Evolutionary conservation across 495 filamentous ascomycete genomes (phyloP).

Genomic region (Trichoderma reesei): DNA sequence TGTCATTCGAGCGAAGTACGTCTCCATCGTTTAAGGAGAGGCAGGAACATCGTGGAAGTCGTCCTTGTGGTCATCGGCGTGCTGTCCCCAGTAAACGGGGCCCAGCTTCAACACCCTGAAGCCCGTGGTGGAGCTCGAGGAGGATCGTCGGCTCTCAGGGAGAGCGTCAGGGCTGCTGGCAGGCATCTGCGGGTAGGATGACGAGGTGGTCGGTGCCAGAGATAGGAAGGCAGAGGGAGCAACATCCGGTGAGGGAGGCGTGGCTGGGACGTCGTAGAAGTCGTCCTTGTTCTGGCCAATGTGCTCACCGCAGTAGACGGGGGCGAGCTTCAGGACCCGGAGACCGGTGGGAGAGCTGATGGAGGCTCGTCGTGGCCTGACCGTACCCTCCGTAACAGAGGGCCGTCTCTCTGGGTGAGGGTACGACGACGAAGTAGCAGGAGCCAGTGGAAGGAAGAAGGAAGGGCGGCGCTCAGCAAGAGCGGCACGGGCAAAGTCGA

Average conservation of each 20-base stretch:
- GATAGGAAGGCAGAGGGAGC: slow-evolving; percentile 31
- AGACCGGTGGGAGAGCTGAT: slow-evolving; percentile 26
- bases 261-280: slow-evolving; percentile 29
- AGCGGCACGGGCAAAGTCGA: slow-evolving; percentile 5
- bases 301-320: slow-evolving; percentile 41
- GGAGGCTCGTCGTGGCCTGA: slow-evolving; percentile 22
- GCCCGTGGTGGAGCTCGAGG: slow-evolving; percentile 17
- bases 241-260: slow-evolving; percentile 12
- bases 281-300: slow-evolving; percentile 33
- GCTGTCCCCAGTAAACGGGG: slow-evolving; percentile 41
- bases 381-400: neutral
- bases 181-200: slow-evolving; percentile 28
- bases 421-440: slow-evolving; percentile 34
- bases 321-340: slow-evolving; percentile 41
- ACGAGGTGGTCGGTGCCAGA: slow-evolving; percentile 34
- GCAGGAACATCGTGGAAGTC: slow-evolving; percentile 33
- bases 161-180: neutral
- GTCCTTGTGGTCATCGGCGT: slow-evolving; percentile 32
- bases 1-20: neutral
- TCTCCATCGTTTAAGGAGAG: neutral
- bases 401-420: slow-evolving; percentile 18
- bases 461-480: slow-evolving; percentile 22
- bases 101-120: slow-evolving; percentile 39
- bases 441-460: slow-evolving; percentile 36
- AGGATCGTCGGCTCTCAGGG: slow-evolving; percentile 6